Conservation (phyloP, 495 filamentous ascomycete genomes). For the Poronia punctata region DNA sequence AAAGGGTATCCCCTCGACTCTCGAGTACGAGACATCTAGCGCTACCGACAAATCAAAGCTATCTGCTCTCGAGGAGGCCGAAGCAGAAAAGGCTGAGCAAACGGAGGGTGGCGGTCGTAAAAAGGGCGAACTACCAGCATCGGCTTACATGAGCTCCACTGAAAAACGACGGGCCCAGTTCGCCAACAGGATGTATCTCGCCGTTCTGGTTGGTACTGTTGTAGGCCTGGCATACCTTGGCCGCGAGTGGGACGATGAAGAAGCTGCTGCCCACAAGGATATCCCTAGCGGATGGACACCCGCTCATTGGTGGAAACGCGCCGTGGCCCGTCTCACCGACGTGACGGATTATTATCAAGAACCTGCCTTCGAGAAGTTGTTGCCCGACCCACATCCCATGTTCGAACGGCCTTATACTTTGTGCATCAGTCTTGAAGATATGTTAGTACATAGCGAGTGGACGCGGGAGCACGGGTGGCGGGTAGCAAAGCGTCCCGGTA, state of each 20-base stretch:
- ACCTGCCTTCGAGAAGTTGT: slow-evolving; percentile 86
- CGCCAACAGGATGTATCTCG: slow-evolving; percentile 58
- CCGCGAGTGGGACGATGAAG: slow-evolving; percentile 71
- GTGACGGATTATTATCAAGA: slow-evolving; percentile 89
- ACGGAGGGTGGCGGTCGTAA: slow-evolving; percentile 42
- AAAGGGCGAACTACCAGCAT: slow-evolving; percentile 62
- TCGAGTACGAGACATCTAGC: slow-evolving; percentile 60
- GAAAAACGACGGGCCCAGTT: slow-evolving; percentile 70
- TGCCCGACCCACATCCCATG: slow-evolving; percentile 79
- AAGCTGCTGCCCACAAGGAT: slow-evolving; percentile 61
- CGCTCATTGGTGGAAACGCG: slow-evolving; percentile 68
- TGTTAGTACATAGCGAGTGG: slow-evolving; percentile 93
- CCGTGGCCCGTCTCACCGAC: slow-evolving; percentile 63
- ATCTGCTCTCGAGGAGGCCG: slow-evolving; percentile 53
- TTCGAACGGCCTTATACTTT: slow-evolving; percentile 87
- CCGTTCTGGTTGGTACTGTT: slow-evolving; percentile 41
- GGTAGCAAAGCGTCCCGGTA: slow-evolving; percentile 86
- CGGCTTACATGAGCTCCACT: slow-evolving; percentile 81
- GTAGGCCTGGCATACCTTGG: slow-evolving; percentile 59
- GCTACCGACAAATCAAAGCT: slow-evolving; percentile 42
- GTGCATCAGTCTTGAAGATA: slow-evolving; percentile 85
- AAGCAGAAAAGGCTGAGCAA: slow-evolving; percentile 38
- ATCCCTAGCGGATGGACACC: slow-evolving; percentile 56
- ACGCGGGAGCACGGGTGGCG: slow-evolving; percentile 89
- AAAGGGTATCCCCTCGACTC: slow-evolving; percentile 83